Conservation (phyloP, 2,329 filamentous ascomycete genomes). For the Arthrobotrys entomopaga region DNA sequence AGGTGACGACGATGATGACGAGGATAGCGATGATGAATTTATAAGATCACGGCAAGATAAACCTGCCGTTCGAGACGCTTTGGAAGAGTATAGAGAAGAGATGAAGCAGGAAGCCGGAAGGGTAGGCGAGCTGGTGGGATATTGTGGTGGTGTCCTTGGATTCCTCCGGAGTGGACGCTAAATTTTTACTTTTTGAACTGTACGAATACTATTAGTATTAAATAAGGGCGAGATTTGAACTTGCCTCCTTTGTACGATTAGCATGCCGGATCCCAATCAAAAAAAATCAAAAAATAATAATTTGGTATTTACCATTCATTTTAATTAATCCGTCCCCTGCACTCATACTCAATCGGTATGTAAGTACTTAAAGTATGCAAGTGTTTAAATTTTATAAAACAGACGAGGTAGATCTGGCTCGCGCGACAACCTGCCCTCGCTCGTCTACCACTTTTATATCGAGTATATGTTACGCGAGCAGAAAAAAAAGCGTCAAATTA, state of each 20-base stretch:
- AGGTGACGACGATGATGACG: slow-evolving; percentile 59
- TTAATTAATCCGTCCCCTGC: too few relatives aligned
- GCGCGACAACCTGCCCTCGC: too few relatives aligned
- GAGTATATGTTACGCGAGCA: too few relatives aligned
- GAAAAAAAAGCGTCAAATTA: too few relatives aligned
- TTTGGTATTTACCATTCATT: too few relatives aligned
- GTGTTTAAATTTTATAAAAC: too few relatives aligned
- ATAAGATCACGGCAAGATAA: slow-evolving; percentile 23
- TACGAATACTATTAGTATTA: slow-evolving; percentile 10
- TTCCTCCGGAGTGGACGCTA: slow-evolving; percentile 74
- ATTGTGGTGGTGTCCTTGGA: slow-evolving; percentile 84
- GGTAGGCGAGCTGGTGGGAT: slow-evolving; percentile 81
- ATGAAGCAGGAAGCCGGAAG: slow-evolving; percentile 77
- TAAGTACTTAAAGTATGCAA: too few relatives aligned
- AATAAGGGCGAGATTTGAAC: background rate
- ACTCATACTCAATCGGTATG: too few relatives aligned
- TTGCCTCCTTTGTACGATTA: slow-evolving; percentile 22
- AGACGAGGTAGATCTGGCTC: too few relatives aligned
- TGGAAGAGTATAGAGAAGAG: slow-evolving; percentile 76
- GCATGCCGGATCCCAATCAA: background rate
- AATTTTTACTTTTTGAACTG: background rate
- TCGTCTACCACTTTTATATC: too few relatives aligned
- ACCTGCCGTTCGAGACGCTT: slow-evolving; percentile 63
- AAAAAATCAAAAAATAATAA: slow-evolving; percentile 3
- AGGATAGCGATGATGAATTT: slow-evolving; percentile 63